These are phyloP conservation scores for Vanrija humicola DNA, from an alignment of 1,284 basidiomycete species.

Conservation along the genomic window DNA sequence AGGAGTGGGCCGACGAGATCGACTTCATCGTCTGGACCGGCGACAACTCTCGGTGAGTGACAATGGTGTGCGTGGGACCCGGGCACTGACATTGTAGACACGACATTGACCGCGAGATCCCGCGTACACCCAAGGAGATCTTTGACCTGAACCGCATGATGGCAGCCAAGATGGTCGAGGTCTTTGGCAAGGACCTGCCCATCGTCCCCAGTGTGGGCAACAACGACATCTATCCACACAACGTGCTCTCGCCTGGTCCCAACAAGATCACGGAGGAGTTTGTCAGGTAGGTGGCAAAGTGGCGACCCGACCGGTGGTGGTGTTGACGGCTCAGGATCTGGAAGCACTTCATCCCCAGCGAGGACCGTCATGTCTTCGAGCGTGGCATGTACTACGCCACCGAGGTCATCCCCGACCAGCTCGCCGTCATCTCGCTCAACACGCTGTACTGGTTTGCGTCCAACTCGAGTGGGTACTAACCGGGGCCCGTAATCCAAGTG, in stretches of 20 bases:
- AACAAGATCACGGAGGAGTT: conserved; percentile 74
- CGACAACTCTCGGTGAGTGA: conserved; percentile 73
- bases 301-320: not conserved
- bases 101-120: conserved; percentile 76
- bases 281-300: conserved; percentile 55
- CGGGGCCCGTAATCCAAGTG: not conserved
- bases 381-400: conserved; percentile 78
- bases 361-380: conserved; percentile 73
- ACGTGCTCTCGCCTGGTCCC: conserved; percentile 59
- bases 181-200: conserved; percentile 69
- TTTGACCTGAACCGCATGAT: conserved; percentile 69
- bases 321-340: conserved; percentile 61
- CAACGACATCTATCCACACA: conserved; percentile 84
- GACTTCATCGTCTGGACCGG: conserved; percentile 95
- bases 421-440: conserved; percentile 82
- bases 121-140: conserved; percentile 78
- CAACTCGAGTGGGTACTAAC: conserved; percentile 65
- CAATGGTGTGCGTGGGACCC: not conserved
- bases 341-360: conserved; percentile 76
- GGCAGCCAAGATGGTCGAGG: conserved; percentile 64
- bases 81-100: conserved; percentile 56
- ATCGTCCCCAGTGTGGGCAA: conserved; percentile 85
- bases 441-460: conserved; percentile 90
- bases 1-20: conserved; percentile 74
- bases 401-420: conserved; percentile 70